phyloP scores from a whole-genome alignment of 768 basidiomycete species.

The Kwoniella europaea region DNA sequence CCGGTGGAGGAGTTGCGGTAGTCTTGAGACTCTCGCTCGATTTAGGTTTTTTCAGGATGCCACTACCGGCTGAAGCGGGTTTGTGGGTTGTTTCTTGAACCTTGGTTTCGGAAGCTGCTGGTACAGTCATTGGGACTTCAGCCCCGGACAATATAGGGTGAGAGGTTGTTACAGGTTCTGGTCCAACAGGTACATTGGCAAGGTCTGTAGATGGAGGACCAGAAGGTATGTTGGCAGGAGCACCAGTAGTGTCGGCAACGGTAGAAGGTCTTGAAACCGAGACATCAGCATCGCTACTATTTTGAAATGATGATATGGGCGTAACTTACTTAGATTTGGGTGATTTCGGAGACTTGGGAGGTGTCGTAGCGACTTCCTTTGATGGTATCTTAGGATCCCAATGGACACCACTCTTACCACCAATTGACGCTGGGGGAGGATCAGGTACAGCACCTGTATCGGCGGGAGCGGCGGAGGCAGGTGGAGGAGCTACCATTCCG shows the following conservation, averaged over 20 bases:
- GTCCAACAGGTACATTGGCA: constrained; percentile 10
- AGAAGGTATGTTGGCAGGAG: constrained; percentile 11
- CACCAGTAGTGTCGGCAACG: constrained; percentile 12
- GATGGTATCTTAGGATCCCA: constrained; percentile 33
- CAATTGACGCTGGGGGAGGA: constrained; percentile 3
- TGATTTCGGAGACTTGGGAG: constrained; percentile 14
- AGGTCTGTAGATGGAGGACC: constrained; percentile 12
- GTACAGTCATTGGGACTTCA: background rate
- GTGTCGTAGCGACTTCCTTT: constrained; percentile 31
- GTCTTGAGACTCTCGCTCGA: constrained; percentile 30
- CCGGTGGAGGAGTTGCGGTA: constrained; percentile 13
- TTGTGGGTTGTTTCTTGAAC: constrained; percentile 8
- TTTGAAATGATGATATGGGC: background rate
- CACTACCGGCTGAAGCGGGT: constrained; percentile 7
- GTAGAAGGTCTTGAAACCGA: background rate
- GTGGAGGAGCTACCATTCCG: constrained; percentile 3
- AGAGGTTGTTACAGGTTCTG: constrained; percentile 6
- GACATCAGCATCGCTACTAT: constrained; percentile 1
- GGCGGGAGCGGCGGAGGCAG: constrained; percentile 4
- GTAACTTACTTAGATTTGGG: constrained; percentile 15
- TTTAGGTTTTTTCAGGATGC: constrained; percentile 32
- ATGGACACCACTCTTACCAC: constrained; percentile 34
- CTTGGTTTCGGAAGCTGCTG: constrained; percentile 4
- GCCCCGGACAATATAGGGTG: background rate
- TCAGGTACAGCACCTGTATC: constrained; percentile 9